Base-by-base conservation (phyloP, 768 basidiomycete genomes). In the Harrya chromipes region DNA sequence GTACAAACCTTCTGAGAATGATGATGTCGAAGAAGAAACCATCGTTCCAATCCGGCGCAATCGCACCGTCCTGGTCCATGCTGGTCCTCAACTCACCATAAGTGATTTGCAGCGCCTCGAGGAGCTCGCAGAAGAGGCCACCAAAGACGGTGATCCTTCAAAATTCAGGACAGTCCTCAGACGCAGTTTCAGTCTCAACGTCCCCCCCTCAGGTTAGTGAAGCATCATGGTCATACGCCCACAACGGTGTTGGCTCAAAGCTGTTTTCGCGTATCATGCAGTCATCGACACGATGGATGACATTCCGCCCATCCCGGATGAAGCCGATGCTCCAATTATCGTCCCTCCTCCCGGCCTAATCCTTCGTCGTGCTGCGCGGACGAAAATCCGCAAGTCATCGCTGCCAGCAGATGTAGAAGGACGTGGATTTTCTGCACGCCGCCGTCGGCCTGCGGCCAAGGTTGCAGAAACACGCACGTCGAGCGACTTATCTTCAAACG, bases 21-120 rank as follows among this genome's bases (percentile, higher is more conserved):
- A 95, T 64, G 82, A 81, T 17, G 76, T 84, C 34, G 90, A 90
- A 64, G 79, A 81, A 43, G 77, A 87, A 52, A 80, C 74, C 69
- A 79, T 90, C 40, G 75, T 90, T 40, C 85, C 87, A 17, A 72
- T 90, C 36, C 80, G 80, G 51, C 73, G 85, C 47, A 85, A 82
- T 63, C 79, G 85, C 54, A 82, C 82, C 49, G 81, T 84, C 64
- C 71, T 87, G 40, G 73, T 74, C 29, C 80, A 84, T 62, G 73
- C 78, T 36, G 85, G 84, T 1, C 93, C 93, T 20, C 89, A 94
- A 65, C 79, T 98, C 44, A 95, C 94, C 12, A 88, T 98, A 66
- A 83, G 74, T 60, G 97, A 98, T 69, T 74, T 98, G n/a, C 94
- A 98, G 68, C 87, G 84, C 66, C 74, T 99, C 50, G 97, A 99